These are phyloP conservation scores for Trametes villosa DNA, from an alignment of 768 basidiomycete species.

Conservation along the genomic window DNA sequence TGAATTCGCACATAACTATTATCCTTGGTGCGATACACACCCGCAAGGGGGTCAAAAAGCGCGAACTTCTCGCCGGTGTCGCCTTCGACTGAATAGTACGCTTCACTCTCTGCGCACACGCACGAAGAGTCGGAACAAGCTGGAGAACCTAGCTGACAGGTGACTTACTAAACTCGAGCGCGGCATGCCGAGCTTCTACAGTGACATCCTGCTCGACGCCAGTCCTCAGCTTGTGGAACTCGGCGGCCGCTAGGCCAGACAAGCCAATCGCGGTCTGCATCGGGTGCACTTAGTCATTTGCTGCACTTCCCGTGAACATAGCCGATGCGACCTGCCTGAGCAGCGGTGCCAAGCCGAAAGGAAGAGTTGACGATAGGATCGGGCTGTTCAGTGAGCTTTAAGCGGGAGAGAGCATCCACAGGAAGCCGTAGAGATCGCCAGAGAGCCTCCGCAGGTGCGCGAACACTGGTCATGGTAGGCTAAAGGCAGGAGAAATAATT, in stretches of 20 bases:
- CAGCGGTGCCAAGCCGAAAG: conserved; percentile 55
- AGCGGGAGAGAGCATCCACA: conserved; percentile 37
- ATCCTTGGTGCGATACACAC: conserved; percentile 58
- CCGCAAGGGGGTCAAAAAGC: conserved; percentile 55
- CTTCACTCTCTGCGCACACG: conserved; percentile 48
- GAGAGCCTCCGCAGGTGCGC: conserved; percentile 29
- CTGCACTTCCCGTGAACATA: too few relatives aligned
- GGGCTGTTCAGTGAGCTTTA: conserved; percentile 44
- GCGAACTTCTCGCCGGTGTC: conserved; percentile 23
- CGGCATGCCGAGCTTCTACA: conserved; percentile 60
- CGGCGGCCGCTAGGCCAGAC: conserved; percentile 55
- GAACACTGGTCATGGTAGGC: background rate
- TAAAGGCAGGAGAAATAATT: background rate
- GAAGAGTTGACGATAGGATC: conserved; percentile 55
- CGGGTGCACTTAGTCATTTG: too few relatives aligned
- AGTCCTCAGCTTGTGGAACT: conserved; percentile 52
- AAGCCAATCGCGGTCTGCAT: conserved; percentile 54
- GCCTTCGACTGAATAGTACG: conserved; percentile 52
- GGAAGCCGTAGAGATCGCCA: conserved; percentile 51
- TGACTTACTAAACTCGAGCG: conserved; percentile 54
- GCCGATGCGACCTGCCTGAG: conserved; percentile 52
- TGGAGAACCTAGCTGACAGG: background rate
- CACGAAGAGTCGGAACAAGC: background rate
- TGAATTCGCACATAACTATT: conserved; percentile 57
- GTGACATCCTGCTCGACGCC: conserved; percentile 50